These are phyloP conservation scores for Phytopythium kandeliae DNA, from an alignment of 352 stramenopile species.

Conservation along the genomic window DNA sequence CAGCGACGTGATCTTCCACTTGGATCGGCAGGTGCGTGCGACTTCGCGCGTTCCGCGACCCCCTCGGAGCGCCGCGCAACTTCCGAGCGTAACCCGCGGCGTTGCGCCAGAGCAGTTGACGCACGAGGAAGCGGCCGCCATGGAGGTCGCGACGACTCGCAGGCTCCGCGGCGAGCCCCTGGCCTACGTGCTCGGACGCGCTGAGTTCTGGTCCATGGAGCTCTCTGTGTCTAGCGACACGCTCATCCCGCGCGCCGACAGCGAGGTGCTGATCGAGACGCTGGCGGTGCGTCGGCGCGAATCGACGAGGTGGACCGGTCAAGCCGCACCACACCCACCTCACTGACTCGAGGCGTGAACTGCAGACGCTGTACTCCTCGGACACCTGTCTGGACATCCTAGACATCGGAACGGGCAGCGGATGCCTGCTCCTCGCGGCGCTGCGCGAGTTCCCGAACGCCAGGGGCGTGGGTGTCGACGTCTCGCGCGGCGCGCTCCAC, in stretches of 20 bases:
- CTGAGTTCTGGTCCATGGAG: slow-evolving; percentile 75
- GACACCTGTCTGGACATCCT: slow-evolving; percentile 38
- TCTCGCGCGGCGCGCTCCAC: slow-evolving; percentile 41
- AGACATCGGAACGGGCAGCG: slow-evolving; percentile 66
- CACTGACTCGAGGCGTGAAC: too few relatives aligned
- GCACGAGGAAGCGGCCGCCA: slow-evolving; percentile 16
- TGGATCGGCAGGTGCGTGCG: slow-evolving; percentile 27
- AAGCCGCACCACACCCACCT: too few relatives aligned
- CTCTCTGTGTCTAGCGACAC: slow-evolving; percentile 50
- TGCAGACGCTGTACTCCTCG: slow-evolving; percentile 23
- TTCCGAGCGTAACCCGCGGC: too few relatives aligned
- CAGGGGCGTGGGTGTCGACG: slow-evolving; percentile 53
- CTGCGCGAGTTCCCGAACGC: slow-evolving; percentile 53
- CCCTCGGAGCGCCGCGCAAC: too few relatives aligned
- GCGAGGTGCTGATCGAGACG: slow-evolving; percentile 74
- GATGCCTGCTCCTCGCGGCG: slow-evolving; percentile 58
- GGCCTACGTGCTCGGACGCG: slow-evolving; percentile 56
- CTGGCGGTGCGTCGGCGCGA: slow-evolving; percentile 33
- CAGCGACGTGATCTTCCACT: slow-evolving; percentile 57
- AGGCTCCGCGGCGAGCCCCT: slow-evolving; percentile 49
- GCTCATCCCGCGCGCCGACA: slow-evolving; percentile 78
- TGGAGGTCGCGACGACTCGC: slow-evolving; percentile 18
- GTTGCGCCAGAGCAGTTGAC: slow-evolving; percentile 18
- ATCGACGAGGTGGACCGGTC: too few relatives aligned
- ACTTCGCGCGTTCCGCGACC: too few relatives aligned